phyloP scores from a whole-genome alignment of 2,329 filamentous ascomycete species.

The Penicillium sp. region DNA sequence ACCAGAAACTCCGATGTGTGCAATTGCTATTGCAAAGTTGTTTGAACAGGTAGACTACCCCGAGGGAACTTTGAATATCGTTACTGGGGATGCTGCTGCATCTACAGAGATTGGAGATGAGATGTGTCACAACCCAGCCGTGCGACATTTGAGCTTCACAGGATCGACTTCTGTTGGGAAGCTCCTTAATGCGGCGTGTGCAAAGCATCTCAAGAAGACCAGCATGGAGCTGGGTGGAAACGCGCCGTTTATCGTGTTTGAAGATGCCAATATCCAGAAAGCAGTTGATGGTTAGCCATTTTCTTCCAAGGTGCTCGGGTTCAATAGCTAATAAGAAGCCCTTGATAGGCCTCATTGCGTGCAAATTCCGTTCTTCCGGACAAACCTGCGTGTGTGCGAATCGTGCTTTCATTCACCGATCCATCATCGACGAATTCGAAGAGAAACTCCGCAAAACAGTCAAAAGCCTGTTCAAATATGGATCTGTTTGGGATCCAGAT shows the following conservation, averaged over 20 bases:
- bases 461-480: not conserved
- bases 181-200: constrained; percentile 34
- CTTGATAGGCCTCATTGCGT: not conserved
- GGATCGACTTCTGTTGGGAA: constrained; percentile 35
- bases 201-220: constrained; percentile 42
- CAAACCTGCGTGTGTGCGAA: not conserved
- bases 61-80: constrained; percentile 70
- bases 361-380: not conserved
- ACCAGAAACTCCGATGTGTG: constrained; percentile 82
- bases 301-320: not conserved
- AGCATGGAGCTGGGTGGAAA: constrained; percentile 50
- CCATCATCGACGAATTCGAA: not conserved
- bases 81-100: constrained; percentile 70
- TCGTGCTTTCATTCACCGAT: not conserved
- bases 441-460: not conserved
- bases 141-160: constrained; percentile 73
- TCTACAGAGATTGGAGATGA: constrained; percentile 48
- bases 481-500: not conserved
- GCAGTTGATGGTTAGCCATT: constrained; percentile 29
- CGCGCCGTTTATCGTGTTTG: not conserved
- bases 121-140: constrained; percentile 48
- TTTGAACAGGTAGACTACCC: constrained; percentile 18
- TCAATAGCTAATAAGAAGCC: not conserved
- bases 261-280: constrained; percentile 37
- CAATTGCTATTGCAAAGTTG: constrained; percentile 60